These are phyloP conservation scores for Phytophthora rubi DNA, from an alignment of 352 stramenopile genomes.

Conservation along the genomic window DNA sequence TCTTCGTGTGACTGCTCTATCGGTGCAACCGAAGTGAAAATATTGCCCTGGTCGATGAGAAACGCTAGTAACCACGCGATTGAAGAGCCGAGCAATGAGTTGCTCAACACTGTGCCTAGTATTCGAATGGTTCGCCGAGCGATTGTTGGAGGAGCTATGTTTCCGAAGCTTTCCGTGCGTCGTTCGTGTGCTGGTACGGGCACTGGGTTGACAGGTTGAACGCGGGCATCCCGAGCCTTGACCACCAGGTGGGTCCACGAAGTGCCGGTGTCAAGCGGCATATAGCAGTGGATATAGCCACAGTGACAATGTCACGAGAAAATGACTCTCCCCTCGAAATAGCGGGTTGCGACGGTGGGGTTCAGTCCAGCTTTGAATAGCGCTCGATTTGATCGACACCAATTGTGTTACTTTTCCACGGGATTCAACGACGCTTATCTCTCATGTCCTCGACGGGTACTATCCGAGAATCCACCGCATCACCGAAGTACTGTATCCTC, in stretches of 20 bases:
- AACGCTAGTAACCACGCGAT: conserved; percentile 29
- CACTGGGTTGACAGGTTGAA: conserved; percentile 9
- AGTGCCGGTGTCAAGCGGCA: conserved; percentile 1
- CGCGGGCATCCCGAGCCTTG: conserved; percentile 14
- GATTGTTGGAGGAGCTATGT: conserved; percentile 2
- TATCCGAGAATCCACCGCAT: too few relatives aligned
- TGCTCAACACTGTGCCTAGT: conserved; percentile 30
- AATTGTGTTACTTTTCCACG: too few relatives aligned
- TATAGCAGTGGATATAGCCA: background rate
- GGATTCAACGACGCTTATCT: too few relatives aligned
- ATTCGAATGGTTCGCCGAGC: conserved; percentile 19
- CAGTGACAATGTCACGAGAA: background rate
- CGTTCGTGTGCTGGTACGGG: background rate
- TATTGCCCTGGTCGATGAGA: conserved; percentile 16
- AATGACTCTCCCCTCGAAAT: background rate
- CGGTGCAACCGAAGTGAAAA: conserved; percentile 1
- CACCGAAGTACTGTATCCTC: too few relatives aligned
- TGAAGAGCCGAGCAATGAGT: conserved; percentile 22
- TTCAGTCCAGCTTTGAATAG: too few relatives aligned
- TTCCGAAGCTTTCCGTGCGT: conserved; percentile 14
- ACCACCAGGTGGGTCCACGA: conserved; percentile 21
- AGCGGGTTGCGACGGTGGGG: background rate
- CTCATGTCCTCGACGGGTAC: too few relatives aligned
- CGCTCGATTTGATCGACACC: too few relatives aligned
- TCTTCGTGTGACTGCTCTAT: conserved; percentile 12